Evolutionary conservation across 805 yeast species (phyloP), one percentile per base, ranked within the genome.

Genomic region (Candida lessepsii): DNA sequence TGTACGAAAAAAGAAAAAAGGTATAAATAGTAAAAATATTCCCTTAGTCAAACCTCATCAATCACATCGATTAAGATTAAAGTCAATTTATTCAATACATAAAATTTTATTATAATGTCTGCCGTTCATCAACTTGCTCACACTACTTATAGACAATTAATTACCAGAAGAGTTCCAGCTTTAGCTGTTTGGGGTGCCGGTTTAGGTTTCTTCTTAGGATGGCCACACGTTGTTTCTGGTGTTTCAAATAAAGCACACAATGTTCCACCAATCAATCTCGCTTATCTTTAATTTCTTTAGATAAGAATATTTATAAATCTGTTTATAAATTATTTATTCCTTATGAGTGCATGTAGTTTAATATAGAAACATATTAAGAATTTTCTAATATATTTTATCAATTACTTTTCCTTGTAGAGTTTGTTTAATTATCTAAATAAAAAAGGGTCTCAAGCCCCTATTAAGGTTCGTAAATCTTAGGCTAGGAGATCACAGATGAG

Each of bases 191-290:
- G 71, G 71, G 65, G 55, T n/a, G 41, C 52, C 16, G 58, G 62
- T 7, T 39, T 67, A 17, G 51, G 48, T 2, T 25, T 47, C 27
- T 58, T 65, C 46, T 54, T 67, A 39, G 60, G 59, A 24, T 64
- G 71, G 70, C 71, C 72, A 5, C 69, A 63, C 35, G 47, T 52
- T 14, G 47, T 47, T 50, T 55, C 53, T 27, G 49, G 46, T 11
- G 44, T 36, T 9, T 49, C 56, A 32, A 60, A 65, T 47, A 57
- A 37, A 29, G 34, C 36, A 32, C 46, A 58, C 43, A 28, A 57
- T 31, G 70, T 51, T 14, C 70, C 69, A 13, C 36, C 45, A 9
- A 60, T 52, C 44, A 63, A 62, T 54, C 8, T 5, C 17, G 25
- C 28, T 35, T 44, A 33, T 33, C 13, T 39, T 19, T 34, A 35